Conservation (phyloP, 2,329 filamentous ascomycete genomes). For the Pseudogymnoascus sp. region DNA sequence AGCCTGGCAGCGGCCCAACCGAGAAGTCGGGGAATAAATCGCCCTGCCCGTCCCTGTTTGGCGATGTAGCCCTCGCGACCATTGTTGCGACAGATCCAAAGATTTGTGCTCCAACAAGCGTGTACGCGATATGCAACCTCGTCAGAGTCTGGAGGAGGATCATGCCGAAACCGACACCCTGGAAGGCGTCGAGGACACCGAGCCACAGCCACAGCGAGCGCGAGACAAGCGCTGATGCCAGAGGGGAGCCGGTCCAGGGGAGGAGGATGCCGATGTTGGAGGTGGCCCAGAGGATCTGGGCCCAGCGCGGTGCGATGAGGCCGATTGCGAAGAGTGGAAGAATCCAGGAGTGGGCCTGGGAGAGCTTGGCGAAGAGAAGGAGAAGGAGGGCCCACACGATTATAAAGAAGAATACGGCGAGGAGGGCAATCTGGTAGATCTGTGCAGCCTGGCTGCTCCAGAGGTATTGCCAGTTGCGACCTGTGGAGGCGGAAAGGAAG, state of each 20-base stretch:
- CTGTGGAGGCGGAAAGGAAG: constrained; percentile 57
- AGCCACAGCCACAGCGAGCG: constrained; percentile 59
- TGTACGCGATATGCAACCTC: constrained; percentile 55
- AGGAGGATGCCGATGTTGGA: constrained; percentile 52
- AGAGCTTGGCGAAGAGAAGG: constrained; percentile 44
- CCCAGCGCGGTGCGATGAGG: constrained; percentile 57
- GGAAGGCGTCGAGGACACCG: constrained; percentile 54
- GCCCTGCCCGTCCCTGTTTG: constrained; percentile 52
- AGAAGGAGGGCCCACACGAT: constrained; percentile 47
- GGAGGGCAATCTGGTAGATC: constrained; percentile 46
- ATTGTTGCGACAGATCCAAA: constrained; percentile 55
- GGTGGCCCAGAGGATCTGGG: constrained; percentile 58
- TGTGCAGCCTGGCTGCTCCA: constrained; percentile 33
- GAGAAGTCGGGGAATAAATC: constrained; percentile 55
- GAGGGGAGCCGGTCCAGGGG: constrained; percentile 50
- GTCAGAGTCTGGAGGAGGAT: constrained; percentile 58
- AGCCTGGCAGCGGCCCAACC: constrained; percentile 35
- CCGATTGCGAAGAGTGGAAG: constrained; percentile 60
- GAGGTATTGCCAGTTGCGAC: constrained; percentile 53
- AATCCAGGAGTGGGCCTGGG: constrained; percentile 55
- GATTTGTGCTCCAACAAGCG: constrained; percentile 52
- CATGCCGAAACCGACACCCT: constrained; percentile 61
- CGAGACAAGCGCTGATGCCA: constrained; percentile 46
- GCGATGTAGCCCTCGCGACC: constrained; percentile 49
- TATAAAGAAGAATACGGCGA: constrained; percentile 47